These are phyloP conservation scores for Pleurotus citrinopileatus DNA, from an alignment of 768 basidiomycete genomes.

Conservation along the genomic window DNA sequence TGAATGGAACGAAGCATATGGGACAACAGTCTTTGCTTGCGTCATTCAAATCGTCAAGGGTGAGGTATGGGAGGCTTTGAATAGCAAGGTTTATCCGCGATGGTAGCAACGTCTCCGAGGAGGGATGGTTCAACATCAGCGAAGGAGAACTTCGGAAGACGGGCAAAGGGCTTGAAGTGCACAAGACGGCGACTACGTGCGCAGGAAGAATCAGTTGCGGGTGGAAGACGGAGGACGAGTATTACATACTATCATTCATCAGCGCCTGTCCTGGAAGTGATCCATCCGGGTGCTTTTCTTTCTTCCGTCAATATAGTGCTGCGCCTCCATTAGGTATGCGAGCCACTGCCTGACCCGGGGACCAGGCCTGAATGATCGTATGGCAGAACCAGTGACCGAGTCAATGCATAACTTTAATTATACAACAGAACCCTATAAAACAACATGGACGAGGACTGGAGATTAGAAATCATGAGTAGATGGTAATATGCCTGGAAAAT, in stretches of 20 bases:
- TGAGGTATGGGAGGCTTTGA: not conserved
- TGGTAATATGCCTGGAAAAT: too few relatives aligned
- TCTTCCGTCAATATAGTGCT: not conserved
- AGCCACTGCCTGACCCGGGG: not conserved
- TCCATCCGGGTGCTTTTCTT: not conserved
- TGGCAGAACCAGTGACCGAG: constrained; percentile 3
- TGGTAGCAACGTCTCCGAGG: not conserved
- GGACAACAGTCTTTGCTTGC: constrained; percentile 54
- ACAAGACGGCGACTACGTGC: too few relatives aligned
- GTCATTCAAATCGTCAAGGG: not conserved
- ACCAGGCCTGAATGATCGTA: not conserved
- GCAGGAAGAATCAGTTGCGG: not conserved
- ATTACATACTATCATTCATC: not conserved
- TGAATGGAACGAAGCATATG: constrained; percentile 60
- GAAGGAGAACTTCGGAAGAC: not conserved
- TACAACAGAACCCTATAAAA: not conserved
- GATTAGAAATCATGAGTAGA: not conserved
- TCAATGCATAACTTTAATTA: not conserved
- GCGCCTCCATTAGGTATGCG: not conserved
- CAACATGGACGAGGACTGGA: not conserved
- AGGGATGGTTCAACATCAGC: not conserved
- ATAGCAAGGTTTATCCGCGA: not conserved
- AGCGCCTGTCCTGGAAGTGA: not conserved
- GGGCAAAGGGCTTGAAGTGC: too few relatives aligned
- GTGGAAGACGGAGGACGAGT: not conserved